Base-by-base conservation (phyloP, 106 monocot species). In the Chionographis japonica region DNA sequence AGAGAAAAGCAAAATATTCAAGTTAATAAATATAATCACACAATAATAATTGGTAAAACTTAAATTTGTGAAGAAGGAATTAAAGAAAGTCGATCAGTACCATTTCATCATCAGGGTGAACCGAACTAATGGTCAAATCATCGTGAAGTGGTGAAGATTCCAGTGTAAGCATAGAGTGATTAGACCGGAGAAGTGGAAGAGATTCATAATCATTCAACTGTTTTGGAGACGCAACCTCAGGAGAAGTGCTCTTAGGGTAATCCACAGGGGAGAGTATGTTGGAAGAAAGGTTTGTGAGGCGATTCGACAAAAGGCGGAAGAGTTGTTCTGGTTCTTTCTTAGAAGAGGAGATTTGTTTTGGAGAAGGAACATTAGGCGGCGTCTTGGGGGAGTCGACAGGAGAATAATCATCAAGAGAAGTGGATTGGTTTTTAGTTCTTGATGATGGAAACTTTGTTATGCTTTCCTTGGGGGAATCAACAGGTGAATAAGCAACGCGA, bases 311-410 rank as follows among this genome's bases (percentile, higher is more conserved):
- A 52, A 60, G 46, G 2, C 39, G 52, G 50, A 66, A 43, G 52
- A 58, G 52, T 54, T 42, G 66, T 60, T 75, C 69, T 43, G 13
- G 12, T 72, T 77, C 67, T 40, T 68, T 72, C n/a, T 68, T 77
- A 43, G 67, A 59, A 37, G 40, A 61, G 9, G 52, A 11, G 52
- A 61, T 6, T 46, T 60, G 35, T 56, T 60, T 70, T 27, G 63
- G 65, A 70, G 67, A 50, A 27, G 20, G 8, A 56, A 56, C 41
- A 20, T 63, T 75, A 11, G 27, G 52, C 61, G 61, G 65, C 35
- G 61, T 62, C 40, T 12, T 71, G 27, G 81, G 72, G 18, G 56
- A 73, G 36, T 68, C 67, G 35, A 71, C 14, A 19, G 54, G 67
- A 53, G 67, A 73, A 57, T 57, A 49, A 14, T 9, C 50, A 14